These are phyloP conservation scores for Balansia obtecta DNA, from an alignment of 2,329 filamentous ascomycete species.

Conservation along the genomic window DNA sequence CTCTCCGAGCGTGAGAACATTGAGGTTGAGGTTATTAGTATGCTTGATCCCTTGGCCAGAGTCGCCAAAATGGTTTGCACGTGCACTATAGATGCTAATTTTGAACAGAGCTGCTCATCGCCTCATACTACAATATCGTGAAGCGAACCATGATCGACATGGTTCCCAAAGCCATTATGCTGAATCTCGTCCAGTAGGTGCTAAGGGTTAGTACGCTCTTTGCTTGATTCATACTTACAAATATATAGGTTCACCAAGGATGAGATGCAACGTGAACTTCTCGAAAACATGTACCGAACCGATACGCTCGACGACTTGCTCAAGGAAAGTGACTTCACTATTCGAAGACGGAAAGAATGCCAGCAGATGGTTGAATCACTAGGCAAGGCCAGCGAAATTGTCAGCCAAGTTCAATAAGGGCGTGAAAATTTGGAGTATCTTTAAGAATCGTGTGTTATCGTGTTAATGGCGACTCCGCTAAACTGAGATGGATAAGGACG, in stretches of 20 bases:
- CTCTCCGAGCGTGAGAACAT: constrained; percentile 88
- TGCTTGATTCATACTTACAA: constrained; percentile 1
- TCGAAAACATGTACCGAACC: constrained; percentile 94
- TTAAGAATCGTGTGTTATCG: neutral
- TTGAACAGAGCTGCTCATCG: constrained; percentile 72
- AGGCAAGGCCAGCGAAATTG: constrained; percentile 83
- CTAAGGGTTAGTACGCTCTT: neutral
- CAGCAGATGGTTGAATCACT: constrained; percentile 98
- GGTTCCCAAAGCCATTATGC: constrained; percentile 99
- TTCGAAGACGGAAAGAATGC: constrained; percentile 91
- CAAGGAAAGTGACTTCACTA: constrained; percentile 96
- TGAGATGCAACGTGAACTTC: constrained; percentile 93
- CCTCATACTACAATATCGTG: constrained; percentile 96
- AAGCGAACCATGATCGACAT: constrained; percentile 99
- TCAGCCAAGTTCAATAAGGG: constrained; percentile 59
- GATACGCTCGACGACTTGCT: constrained; percentile 85
- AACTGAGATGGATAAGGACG: neutral
- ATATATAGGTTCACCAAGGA: constrained; percentile 73
- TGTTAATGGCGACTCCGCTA: neutral
- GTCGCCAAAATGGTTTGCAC: neutral
- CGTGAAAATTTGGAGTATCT: neutral
- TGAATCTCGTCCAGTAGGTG: constrained; percentile 85
- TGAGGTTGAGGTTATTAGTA: constrained; percentile 97
- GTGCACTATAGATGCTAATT: neutral
- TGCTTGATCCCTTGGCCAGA: constrained; percentile 22